Evolutionary conservation across 345 rosid genomes (phyloP).

Genomic region (Citrus reticulata): DNA sequence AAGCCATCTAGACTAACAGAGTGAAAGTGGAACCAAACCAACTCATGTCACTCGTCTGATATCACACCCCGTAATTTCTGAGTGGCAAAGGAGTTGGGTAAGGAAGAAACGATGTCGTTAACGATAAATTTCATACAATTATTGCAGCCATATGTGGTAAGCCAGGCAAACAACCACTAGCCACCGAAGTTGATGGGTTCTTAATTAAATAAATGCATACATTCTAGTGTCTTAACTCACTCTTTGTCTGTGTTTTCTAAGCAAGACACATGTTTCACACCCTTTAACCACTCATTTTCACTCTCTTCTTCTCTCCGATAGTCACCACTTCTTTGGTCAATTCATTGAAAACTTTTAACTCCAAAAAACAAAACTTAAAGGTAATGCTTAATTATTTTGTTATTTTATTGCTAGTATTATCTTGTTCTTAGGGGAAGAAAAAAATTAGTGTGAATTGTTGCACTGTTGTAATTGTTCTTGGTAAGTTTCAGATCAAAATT

Average conservation of each 20-base stretch:
- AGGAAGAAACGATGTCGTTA: neutral
- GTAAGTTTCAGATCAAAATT: neutral
- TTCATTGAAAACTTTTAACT: neutral
- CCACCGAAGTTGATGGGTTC: neutral
- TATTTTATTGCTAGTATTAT: neutral
- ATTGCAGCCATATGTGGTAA: neutral
- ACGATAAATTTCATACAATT: neutral
- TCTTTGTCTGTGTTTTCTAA: neutral
- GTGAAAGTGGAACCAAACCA: no score
- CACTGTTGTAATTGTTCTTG: neutral
- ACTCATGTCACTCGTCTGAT: no score
- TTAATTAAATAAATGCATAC: neutral
- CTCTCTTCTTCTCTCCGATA: neutral
- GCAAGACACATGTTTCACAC: conserved; percentile 1
- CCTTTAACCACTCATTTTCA: conserved; percentile 3
- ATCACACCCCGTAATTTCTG: neutral
- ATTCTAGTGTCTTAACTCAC: neutral
- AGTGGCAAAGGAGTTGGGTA: neutral
- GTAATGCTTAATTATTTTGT: neutral
- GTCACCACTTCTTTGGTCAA: neutral
- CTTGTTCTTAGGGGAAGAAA: neutral
- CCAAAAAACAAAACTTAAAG: neutral
- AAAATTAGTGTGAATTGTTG: neutral
- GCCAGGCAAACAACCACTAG: neutral
- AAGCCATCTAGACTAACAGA: no score